phyloP scores from a whole-genome alignment of 2,329 filamentous ascomycete species.

The Botrytis porri region DNA sequence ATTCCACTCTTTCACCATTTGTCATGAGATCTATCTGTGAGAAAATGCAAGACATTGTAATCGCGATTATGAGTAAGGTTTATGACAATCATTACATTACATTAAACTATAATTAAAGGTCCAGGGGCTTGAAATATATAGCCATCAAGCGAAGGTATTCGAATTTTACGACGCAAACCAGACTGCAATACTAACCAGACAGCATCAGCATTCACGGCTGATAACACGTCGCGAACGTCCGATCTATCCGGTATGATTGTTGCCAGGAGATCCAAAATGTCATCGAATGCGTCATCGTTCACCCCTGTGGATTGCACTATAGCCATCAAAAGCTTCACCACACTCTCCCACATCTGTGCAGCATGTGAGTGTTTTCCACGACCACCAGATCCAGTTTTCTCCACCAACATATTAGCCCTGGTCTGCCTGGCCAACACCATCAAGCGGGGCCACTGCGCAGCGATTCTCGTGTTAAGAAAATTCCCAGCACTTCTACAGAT shows the following conservation, averaged over 20 bases:
- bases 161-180: constrained; percentile 31
- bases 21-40: neutral
- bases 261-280: constrained; percentile 62
- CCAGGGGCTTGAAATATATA: constrained; percentile 36
- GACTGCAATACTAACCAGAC: constrained; percentile 61
- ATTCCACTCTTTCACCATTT: neutral
- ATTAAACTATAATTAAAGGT: neutral
- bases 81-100: neutral
- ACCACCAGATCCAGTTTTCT: constrained; percentile 38
- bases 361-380: constrained; percentile 60
- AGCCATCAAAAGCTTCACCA: constrained; percentile 55
- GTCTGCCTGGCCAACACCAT: constrained; percentile 49
- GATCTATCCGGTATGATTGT: constrained; percentile 46
- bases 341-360: constrained; percentile 61
- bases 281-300: constrained; percentile 68
- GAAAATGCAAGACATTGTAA: neutral
- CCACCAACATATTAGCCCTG: constrained; percentile 43
- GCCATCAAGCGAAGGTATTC: constrained; percentile 45
- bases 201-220: constrained; percentile 67
- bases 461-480: constrained; percentile 75
- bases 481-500: constrained; percentile 73
- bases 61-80: neutral
- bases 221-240: constrained; percentile 56
- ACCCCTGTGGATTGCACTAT: constrained; percentile 62
- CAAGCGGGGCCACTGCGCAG: constrained; percentile 65